Evolutionary conservation across 805 yeast genomes (phyloP).

Genomic region (Priceomyces carsonii): DNA sequence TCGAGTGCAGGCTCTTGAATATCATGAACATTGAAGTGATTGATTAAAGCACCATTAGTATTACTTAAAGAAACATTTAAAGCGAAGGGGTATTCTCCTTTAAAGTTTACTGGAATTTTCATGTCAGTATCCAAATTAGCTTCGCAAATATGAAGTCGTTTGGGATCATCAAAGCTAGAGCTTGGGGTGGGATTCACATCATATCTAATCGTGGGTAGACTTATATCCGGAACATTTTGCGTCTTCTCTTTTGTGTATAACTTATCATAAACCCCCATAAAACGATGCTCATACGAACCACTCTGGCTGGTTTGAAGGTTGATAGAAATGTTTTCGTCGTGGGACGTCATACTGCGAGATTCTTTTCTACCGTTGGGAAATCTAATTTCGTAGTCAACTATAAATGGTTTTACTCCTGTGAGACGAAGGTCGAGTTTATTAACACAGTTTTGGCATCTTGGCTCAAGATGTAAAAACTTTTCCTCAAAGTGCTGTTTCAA

Average conservation of each 20-base stretch:
- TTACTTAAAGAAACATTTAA: conserved; percentile 60
- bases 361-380: conserved; percentile 56
- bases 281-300: conserved; percentile 64
- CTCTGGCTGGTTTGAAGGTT: conserved; percentile 41
- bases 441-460: conserved; percentile 34
- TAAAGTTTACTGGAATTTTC: conserved; percentile 51
- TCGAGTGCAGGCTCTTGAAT: conserved; percentile 29
- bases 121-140: conserved; percentile 29
- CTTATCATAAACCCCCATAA: conserved; percentile 66
- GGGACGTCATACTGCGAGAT: conserved; percentile 31
- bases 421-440: conserved; percentile 39
- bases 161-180: conserved; percentile 48
- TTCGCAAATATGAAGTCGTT: conserved; percentile 49
- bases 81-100: conserved; percentile 64
- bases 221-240: conserved; percentile 4
- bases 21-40: conserved; percentile 44
- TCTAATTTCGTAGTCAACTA: conserved; percentile 63
- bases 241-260: conserved; percentile 48
- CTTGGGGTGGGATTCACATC: conserved; percentile 63
- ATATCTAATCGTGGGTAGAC: conserved; percentile 25
- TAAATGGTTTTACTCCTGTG: conserved; percentile 64
- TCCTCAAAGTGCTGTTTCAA: conserved; percentile 25
- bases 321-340: conserved; percentile 26
- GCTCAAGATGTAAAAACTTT: conserved; percentile 19
- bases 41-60: conserved; percentile 57